Conservation (phyloP, 2,329 filamentous ascomycete species). For the Aspergillus hortae region DNA sequence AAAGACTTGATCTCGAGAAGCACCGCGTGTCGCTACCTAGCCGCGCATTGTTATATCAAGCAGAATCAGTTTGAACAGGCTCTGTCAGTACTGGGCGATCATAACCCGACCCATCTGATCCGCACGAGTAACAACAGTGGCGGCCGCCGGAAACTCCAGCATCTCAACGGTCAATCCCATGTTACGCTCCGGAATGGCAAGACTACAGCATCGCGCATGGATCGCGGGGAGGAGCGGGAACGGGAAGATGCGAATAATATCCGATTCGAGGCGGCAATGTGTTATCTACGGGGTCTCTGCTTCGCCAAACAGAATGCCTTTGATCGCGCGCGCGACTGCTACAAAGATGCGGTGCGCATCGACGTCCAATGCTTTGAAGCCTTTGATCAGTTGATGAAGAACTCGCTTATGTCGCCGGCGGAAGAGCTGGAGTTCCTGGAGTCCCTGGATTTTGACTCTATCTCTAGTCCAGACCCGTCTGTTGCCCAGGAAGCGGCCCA, state of each 20-base stretch:
- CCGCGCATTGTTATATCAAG: conserved; percentile 90
- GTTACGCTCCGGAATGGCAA: conserved; percentile 48
- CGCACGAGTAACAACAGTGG: conserved; percentile 64
- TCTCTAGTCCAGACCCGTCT: conserved; percentile 64
- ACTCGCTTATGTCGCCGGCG: conserved; percentile 81
- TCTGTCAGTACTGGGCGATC: conserved; percentile 78
- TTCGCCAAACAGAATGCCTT: conserved; percentile 97
- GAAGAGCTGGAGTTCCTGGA: conserved; percentile 90
- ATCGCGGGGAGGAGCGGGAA: conserved; percentile 59
- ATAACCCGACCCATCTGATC: conserved; percentile 87
- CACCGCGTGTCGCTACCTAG: conserved; percentile 85
- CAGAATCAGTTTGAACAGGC: conserved; percentile 89
- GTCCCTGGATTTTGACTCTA: conserved; percentile 83
- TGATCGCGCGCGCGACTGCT: conserved; percentile 94
- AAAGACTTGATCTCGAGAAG: conserved; percentile 79
- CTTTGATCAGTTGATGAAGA: conserved; percentile 96
- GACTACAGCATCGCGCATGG: conserved; percentile 46
- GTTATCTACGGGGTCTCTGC: conserved; percentile 87
- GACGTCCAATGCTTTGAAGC: conserved; percentile 98
- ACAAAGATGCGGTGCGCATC: conserved; percentile 94
- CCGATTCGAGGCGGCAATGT: conserved; percentile 95
- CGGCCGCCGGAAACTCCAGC: conserved; percentile 66
- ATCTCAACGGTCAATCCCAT: conserved; percentile 54
- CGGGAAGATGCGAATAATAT: conserved; percentile 70
- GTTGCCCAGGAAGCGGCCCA: conserved; percentile 81